Percentiles rank a stretch among this genome's conserved stretches.
These are phyloP conservation scores for Sungouiozyma ichnusensis DNA, from an alignment of 805 yeast genomes.

Conservation along the genomic window DNA sequence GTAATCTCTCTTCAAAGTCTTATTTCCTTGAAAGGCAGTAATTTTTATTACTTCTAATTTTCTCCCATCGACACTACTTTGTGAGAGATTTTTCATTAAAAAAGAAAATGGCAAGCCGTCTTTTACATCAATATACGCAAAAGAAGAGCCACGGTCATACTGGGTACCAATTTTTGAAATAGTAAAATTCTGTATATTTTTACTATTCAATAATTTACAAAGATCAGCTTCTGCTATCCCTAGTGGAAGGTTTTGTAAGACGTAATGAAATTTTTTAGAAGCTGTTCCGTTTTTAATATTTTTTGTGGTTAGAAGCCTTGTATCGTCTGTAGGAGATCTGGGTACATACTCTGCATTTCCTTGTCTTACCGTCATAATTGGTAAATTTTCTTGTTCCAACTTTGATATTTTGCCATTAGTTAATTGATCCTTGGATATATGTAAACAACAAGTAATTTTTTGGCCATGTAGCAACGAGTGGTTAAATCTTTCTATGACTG, in stretches of 20 bases:
- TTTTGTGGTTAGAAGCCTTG: too few relatives aligned
- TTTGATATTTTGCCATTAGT: conserved; percentile 10
- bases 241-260: not conserved
- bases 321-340: too few relatives aligned
- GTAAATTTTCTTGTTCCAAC: conserved; percentile 3
- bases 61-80: not conserved
- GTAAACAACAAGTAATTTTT: conserved; percentile 20
- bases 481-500: conserved; percentile 28
- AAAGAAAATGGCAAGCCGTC: not conserved
- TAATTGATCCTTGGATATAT: conserved; percentile 5
- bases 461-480: conserved; percentile 22
- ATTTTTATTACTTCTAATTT: not conserved
- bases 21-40: too few relatives aligned
- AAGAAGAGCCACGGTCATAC: not conserved
- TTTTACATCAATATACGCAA: not conserved
- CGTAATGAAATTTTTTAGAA: not conserved
- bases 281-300: too few relatives aligned
- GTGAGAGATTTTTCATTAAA: not conserved
- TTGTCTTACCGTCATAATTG: not conserved
- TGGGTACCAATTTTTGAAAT: not conserved
- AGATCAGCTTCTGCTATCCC: not conserved
- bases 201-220: not conserved
- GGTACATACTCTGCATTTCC: not conserved
- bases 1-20: not conserved
- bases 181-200: not conserved